Conservation (phyloP, 2,329 filamentous ascomycete genomes). For the Rachicladosporium sp. region DNA sequence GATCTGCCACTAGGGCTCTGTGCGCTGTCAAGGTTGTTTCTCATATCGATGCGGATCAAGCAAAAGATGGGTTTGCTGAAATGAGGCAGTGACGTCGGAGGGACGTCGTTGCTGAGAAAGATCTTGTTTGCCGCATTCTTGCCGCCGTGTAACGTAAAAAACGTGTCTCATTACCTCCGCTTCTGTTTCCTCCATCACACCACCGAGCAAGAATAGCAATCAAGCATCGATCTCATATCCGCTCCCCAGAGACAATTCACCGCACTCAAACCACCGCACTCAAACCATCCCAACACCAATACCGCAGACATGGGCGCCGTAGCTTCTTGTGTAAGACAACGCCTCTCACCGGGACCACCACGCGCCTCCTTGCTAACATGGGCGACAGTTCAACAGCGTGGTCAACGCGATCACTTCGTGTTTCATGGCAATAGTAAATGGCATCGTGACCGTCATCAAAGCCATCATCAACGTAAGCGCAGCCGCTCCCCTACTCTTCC, state of each 20-base stretch:
- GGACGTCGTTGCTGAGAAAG: too few relatives aligned
- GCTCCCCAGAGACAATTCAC: neutral
- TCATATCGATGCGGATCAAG: too few relatives aligned
- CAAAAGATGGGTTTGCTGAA: too few relatives aligned
- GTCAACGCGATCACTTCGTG: constrained; percentile 35
- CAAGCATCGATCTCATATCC: neutral
- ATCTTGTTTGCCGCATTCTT: too few relatives aligned
- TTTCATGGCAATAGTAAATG: constrained; percentile 36
- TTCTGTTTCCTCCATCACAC: neutral
- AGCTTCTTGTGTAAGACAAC: constrained; percentile 61
- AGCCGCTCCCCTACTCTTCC: neutral
- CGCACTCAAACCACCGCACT: constrained; percentile 2
- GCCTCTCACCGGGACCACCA: neutral
- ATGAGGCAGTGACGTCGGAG: too few relatives aligned
- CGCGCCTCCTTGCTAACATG: constrained; percentile 12
- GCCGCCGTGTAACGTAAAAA: too few relatives aligned
- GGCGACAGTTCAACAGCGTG: constrained; percentile 27
- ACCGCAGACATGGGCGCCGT: constrained; percentile 58
- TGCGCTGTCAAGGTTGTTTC: too few relatives aligned
- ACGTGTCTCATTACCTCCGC: too few relatives aligned
- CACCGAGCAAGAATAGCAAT: neutral
- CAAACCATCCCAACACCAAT: constrained; percentile 2
- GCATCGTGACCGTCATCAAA: constrained; percentile 33
- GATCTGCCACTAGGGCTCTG: too few relatives aligned
- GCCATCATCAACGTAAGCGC: constrained; percentile 31